Conservation (phyloP, 495 filamentous ascomycete genomes). For the Annulohypoxylon moriforme region DNA sequence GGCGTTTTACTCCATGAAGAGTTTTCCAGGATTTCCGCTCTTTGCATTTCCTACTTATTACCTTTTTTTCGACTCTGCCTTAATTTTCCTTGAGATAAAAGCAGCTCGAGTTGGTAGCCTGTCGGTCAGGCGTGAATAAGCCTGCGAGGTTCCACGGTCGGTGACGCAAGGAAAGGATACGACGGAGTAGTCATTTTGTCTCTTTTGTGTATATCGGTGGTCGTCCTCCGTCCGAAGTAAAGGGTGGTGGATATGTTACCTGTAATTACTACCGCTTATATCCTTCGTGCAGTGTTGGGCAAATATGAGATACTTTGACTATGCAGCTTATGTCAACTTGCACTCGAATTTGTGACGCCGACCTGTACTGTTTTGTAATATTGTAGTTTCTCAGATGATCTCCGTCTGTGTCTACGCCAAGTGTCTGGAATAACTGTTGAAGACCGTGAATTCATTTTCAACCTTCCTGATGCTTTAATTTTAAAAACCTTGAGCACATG, state of each 20-base stretch:
- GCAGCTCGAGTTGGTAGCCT: conserved; percentile 18
- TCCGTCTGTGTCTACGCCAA: neutral
- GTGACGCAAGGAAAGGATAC: conserved; percentile 24
- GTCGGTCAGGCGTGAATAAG: conserved; percentile 18
- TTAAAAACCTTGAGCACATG: too few species aligned
- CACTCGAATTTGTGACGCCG: neutral
- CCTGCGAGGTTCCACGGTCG: conserved; percentile 15
- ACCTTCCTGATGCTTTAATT: neutral
- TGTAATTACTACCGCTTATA: conserved; percentile 25
- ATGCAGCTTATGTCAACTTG: neutral
- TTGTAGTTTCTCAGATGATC: neutral
- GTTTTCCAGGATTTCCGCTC: conserved; percentile 29
- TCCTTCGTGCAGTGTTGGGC: conserved; percentile 12
- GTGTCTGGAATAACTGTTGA: neutral
- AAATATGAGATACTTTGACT: conserved; percentile 35
- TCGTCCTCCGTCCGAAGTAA: neutral
- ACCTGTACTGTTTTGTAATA: neutral
- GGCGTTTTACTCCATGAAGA: conserved; percentile 41
- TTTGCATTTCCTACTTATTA: conserved; percentile 28
- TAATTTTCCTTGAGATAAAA: conserved; percentile 35
- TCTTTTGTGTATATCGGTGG: conserved; percentile 37
- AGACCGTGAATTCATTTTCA: neutral
- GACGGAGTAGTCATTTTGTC: conserved; percentile 35
- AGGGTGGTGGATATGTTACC: conserved; percentile 14
- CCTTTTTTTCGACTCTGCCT: conserved; percentile 3